phyloP scores from a whole-genome alignment of 1,284 basidiomycete species.

The Papiliotrema flavescens region DNA sequence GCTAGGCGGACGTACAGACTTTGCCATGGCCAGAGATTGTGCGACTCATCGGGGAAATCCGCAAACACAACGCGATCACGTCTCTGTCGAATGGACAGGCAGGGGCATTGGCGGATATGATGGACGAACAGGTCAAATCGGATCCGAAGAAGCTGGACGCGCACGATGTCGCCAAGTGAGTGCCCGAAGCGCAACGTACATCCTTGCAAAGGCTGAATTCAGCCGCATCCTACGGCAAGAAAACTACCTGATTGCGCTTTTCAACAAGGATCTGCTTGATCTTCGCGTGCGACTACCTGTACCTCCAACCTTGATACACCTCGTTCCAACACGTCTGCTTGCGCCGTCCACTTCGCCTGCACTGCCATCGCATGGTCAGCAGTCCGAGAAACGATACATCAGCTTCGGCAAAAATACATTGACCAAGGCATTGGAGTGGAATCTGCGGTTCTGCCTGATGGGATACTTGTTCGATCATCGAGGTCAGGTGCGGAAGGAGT shows the following conservation, averaged over 20 bases:
- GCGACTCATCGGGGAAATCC: conserved; percentile 75
- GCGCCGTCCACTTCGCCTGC: conserved; percentile 20
- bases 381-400: conserved; percentile 28
- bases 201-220: neutral
- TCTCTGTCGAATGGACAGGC: conserved; percentile 58
- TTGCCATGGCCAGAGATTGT: conserved; percentile 96
- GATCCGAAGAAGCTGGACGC: conserved; percentile 76
- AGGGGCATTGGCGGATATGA: conserved; percentile 45
- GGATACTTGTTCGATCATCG: conserved; percentile 85
- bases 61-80: conserved; percentile 85
- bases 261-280: conserved; percentile 94
- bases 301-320: conserved; percentile 51
- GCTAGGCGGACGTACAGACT: conserved; percentile 94
- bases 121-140: conserved; percentile 29
- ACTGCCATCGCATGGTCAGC: conserved; percentile 23
- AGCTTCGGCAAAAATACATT: conserved; percentile 52
- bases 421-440: conserved; percentile 92
- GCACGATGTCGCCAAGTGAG: conserved; percentile 63
- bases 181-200: neutral
- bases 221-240: conserved; percentile 91
- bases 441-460: conserved; percentile 88
- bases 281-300: conserved; percentile 68
- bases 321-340: conserved; percentile 30
- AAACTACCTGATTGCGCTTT: conserved; percentile 95
- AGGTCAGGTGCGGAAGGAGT: conserved; percentile 84